Conservation (phyloP, 2,329 filamentous ascomycete genomes). For the Fusarium sororula region DNA sequence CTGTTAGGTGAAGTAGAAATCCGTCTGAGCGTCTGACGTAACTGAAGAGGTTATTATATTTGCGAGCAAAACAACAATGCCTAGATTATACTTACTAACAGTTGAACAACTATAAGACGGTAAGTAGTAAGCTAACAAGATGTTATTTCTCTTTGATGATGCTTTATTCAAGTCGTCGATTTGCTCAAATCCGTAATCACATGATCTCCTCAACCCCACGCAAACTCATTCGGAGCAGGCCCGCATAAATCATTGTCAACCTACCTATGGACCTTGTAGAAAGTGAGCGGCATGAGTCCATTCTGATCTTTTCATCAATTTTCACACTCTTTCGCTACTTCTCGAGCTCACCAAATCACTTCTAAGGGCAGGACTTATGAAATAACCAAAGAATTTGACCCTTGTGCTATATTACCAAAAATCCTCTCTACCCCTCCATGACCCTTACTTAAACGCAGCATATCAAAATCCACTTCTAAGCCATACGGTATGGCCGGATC, state of each 20-base stretch:
- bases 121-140: neutral
- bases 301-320: neutral
- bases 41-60: neutral
- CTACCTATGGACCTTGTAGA: neutral
- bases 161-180: neutral
- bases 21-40: neutral
- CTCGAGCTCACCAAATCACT: neutral
- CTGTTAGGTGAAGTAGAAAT: neutral
- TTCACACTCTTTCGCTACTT: neutral
- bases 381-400: neutral
- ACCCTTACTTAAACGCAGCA: slow-evolving; percentile 18
- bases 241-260: slow-evolving; percentile 21
- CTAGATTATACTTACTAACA: neutral
- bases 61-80: neutral
- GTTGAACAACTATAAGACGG: neutral
- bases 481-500: slow-evolving; percentile 26
- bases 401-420: neutral
- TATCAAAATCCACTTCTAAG: slow-evolving; percentile 9
- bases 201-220: slow-evolving; percentile 34
- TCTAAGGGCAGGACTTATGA: neutral
- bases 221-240: neutral
- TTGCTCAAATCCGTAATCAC: slow-evolving; percentile 24
- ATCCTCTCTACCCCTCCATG: slow-evolving; percentile 22
- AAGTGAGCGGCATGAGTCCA: slow-evolving; percentile 16
- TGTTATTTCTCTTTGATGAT: neutral